Conservation (phyloP, 139 green algal genomes). For the Tetradesmus lagerheimii region DNA sequence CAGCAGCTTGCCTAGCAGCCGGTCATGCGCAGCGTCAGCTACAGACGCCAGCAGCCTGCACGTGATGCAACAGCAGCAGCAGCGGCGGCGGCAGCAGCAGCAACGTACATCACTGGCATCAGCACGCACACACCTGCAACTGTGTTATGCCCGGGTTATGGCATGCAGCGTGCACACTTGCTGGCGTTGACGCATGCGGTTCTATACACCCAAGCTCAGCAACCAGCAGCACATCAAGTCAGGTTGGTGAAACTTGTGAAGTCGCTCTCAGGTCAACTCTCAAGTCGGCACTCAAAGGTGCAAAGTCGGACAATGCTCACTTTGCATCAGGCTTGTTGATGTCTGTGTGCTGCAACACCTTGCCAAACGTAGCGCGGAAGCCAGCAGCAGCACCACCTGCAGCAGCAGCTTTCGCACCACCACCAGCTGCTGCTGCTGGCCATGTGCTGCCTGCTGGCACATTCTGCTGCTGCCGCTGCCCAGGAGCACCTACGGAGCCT, state of each 20-base stretch:
- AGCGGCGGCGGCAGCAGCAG: not conserved
- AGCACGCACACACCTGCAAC: no score
- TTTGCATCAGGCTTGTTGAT: constrained; percentile 31
- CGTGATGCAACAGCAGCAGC: not conserved
- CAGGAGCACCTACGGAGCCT: not conserved
- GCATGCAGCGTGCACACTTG: no score
- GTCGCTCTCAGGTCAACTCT: no score
- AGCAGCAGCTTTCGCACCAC: not conserved
- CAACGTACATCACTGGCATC: no score
- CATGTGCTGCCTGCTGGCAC: constrained; percentile 19
- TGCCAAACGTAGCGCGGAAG: constrained; percentile 15
- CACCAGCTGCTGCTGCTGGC: constrained; percentile 5
- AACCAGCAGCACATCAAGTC: not conserved
- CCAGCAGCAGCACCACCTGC: constrained; percentile 1
- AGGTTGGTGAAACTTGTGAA: no score
- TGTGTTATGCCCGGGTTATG: no score
- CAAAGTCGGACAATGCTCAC: no score
- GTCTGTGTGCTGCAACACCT: constrained; percentile 26
- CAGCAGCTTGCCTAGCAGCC: constrained; percentile 35
- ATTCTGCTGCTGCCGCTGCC: constrained; percentile 9
- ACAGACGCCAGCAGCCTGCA: constrained; percentile 31
- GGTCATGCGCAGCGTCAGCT: constrained; percentile 2
- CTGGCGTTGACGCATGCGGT: no score
- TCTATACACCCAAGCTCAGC: not conserved
- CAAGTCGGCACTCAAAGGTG: no score